A percentile compares a stretch with the other conserved stretches of the same genome.
Conservation (phyloP, 768 basidiomycete species). For the Lyophyllum shimeji region DNA sequence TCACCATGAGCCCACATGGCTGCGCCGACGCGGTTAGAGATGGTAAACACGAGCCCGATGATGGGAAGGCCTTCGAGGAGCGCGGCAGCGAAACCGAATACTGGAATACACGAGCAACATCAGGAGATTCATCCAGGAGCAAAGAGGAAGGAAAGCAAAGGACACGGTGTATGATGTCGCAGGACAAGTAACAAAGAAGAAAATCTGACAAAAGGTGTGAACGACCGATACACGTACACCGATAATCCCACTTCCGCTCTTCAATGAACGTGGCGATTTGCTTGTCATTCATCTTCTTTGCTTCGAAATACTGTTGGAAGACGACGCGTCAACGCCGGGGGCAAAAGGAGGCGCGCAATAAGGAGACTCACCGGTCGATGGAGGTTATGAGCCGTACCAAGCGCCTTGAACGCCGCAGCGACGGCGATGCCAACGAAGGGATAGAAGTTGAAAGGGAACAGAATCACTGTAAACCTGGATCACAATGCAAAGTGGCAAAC, state of each 20-base stretch:
- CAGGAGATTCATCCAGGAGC: neutral
- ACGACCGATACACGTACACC: slow-evolving; percentile 41
- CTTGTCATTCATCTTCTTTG: slow-evolving; percentile 76
- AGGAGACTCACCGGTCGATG: slow-evolving; percentile 58
- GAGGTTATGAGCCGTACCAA: slow-evolving; percentile 65
- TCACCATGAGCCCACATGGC: slow-evolving; percentile 92
- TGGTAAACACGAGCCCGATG: slow-evolving; percentile 75
- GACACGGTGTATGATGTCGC: neutral
- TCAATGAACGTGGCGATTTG: slow-evolving; percentile 79
- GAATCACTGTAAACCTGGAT: slow-evolving; percentile 38
- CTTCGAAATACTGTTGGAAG: slow-evolving; percentile 68
- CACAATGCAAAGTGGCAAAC: neutral
- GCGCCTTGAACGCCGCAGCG: slow-evolving; percentile 63
- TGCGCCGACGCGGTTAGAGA: slow-evolving; percentile 88
- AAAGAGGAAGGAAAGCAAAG: too few species aligned
- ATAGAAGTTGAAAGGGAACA: slow-evolving; percentile 64
- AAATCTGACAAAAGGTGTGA: too few species aligned
- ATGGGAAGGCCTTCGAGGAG: slow-evolving; percentile 82
- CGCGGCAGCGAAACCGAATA: slow-evolving; percentile 84
- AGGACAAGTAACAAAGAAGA: neutral
- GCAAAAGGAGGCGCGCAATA: neutral
- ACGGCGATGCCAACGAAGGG: slow-evolving; percentile 66
- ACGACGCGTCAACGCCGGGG: neutral
- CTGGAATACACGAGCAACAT: slow-evolving; percentile 33
- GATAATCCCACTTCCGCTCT: slow-evolving; percentile 89